Base-by-base conservation (phyloP, 169 alveolate species). In the Cardiosporidium cionae region DNA sequence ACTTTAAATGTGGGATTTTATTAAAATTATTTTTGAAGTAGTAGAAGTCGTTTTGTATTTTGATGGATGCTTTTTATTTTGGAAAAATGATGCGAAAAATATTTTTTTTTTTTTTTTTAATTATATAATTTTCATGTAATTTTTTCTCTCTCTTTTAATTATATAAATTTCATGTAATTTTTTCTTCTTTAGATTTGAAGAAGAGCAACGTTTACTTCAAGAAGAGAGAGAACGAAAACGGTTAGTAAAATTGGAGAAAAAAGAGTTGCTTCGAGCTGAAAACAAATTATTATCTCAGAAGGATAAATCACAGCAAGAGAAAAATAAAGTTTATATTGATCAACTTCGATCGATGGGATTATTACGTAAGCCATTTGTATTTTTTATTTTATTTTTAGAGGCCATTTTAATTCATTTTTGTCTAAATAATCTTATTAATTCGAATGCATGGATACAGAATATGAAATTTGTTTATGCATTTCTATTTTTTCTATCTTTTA, bases 171-270 rank as follows among this genome's bases (percentile, higher is more conserved):
- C n/a, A 16, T 4, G 69, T 44, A n/a, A 44, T 28, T n/a, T 22
- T 22, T 29, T 5, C 52, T 16, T 3, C 23, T 25, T 7, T 44
- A 75, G 71, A 65, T 35, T 28, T 9, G 83, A 44, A 16, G 83
- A 77, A 66, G 83, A 69, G 22, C 77, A 62, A 27, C 6, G 65
- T 67, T 2, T 5, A 52, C 69, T 36, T 7, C 68, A 70, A 44
- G 84, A 72, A 34, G 84, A 81, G 64, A 52, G 65, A 28, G 87
- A 77, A 69, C 66, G 62, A 65, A 66, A 33, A n/a, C 71, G 68
- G 36, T 75, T 76, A 76, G 65, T 53, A 25, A 79, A 76, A 36
- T 83, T 72, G 64, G 85, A 70, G 58, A 72, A 67, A 76, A 84
- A 81, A 69, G 73, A 58, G 53, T 63, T 65, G 16, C 71, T 74